phyloP scores from a whole-genome alignment of 805 yeast species.

The Candida broadrunensis region DNA sequence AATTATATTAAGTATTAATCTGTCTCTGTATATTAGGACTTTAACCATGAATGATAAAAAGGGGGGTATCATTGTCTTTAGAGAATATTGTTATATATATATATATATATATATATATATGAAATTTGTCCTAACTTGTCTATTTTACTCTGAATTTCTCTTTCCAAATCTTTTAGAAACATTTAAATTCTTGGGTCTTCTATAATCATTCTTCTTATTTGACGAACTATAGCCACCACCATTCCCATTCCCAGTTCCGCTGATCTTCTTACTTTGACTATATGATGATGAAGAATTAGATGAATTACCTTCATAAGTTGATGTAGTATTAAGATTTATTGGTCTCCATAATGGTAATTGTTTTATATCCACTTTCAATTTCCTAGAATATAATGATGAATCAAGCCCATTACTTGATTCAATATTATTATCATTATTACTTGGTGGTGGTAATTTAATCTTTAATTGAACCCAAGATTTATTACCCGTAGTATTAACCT shows the following conservation, averaged over 20 bases:
- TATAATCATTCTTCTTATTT: background rate
- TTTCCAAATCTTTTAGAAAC: constrained; percentile 11
- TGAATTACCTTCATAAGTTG: background rate
- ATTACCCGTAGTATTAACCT: constrained; percentile 20
- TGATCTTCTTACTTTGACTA: background rate
- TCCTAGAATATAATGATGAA: constrained; percentile 2
- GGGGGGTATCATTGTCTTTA: too few relatives aligned
- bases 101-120: too few relatives aligned
- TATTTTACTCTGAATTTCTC: background rate
- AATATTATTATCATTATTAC: background rate
- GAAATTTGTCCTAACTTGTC: background rate
- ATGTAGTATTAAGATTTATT: constrained; percentile 7
- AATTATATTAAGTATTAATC: too few relatives aligned
- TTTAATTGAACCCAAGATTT: constrained; percentile 25
- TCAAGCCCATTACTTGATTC: too few relatives aligned
- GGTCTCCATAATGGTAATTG: constrained; percentile 26
- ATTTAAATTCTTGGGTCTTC: constrained; percentile 6
- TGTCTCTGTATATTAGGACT: too few relatives aligned
- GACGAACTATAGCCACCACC: background rate
- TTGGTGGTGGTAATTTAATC: constrained; percentile 12
- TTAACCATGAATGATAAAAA: too few relatives aligned
- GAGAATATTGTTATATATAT: too few relatives aligned
- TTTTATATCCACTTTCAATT: constrained; percentile 23
- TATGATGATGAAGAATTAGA: background rate
- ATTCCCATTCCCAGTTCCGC: background rate